A percentile compares a stretch with the other conserved stretches of the same genome.
Conservation (phyloP, 148 eudicot genomes). For the Rhododendron vialii region DNA sequence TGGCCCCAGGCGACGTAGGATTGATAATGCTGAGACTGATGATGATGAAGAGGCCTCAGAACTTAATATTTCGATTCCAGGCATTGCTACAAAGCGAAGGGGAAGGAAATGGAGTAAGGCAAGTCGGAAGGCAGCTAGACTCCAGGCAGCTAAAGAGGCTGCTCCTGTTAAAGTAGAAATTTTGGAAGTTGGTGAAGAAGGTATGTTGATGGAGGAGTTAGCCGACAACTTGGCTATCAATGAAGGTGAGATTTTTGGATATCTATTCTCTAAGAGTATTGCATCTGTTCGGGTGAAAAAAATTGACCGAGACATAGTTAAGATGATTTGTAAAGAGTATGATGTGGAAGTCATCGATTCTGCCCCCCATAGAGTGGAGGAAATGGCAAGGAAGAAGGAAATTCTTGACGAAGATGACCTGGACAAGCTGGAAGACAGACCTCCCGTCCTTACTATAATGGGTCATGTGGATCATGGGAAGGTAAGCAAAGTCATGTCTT, state of each 20-base stretch:
- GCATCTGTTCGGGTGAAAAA: conserved; percentile 77
- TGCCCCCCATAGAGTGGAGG: conserved; percentile 50
- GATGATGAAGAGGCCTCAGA: conserved; percentile 70
- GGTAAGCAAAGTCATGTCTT: conserved; percentile 33
- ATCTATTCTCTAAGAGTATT: conserved; percentile 65
- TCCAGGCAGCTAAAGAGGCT: conserved; percentile 82
- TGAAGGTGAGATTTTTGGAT: conserved; percentile 89
- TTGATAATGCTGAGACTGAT: conserved; percentile 29
- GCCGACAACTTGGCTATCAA: conserved; percentile 81
- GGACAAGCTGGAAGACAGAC: conserved; percentile 78
- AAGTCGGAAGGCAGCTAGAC: conserved; percentile 87
- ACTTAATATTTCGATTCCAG: conserved; percentile 57
- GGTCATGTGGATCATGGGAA: conserved; percentile 99
- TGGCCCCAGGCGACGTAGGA: conserved; percentile 58
- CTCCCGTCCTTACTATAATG: conserved; percentile 96
- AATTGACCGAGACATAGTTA: conserved; percentile 80
- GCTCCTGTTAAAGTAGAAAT: conserved; percentile 90
- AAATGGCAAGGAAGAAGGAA: conserved; percentile 88
- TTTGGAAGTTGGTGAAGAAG: conserved; percentile 84
- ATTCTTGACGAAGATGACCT: conserved; percentile 79
- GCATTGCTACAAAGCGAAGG: conserved; percentile 52
- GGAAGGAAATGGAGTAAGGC: conserved; percentile 95
- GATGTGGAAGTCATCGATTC: conserved; percentile 86
- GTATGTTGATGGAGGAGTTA: conserved; percentile 81
- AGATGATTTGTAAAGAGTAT: conserved; percentile 82